These are phyloP conservation scores for Brettanomyces bruxellensis DNA, from an alignment of 805 yeast species.

Conservation along the genomic window DNA sequence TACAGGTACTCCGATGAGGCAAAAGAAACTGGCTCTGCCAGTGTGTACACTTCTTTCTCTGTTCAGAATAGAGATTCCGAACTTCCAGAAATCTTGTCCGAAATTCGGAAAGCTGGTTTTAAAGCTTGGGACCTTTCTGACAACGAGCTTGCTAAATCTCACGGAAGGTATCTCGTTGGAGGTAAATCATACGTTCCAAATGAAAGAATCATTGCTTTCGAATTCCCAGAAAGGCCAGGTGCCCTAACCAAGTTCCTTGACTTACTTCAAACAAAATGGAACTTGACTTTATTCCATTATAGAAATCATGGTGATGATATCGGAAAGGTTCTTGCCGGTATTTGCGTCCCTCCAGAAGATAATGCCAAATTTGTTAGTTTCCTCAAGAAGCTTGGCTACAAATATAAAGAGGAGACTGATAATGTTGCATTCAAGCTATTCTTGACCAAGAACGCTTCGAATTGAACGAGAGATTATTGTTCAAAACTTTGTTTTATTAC, in stretches of 20 bases:
- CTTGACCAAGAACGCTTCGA: slow-evolving; percentile 21
- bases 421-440: slow-evolving; percentile 82
- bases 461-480: no score
- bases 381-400: slow-evolving; percentile 65
- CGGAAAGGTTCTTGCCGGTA: slow-evolving; percentile 86
- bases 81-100: slow-evolving; percentile 50
- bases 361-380: slow-evolving; percentile 57
- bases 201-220: slow-evolving; percentile 77
- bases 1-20: slow-evolving; percentile 56
- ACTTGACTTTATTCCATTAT: slow-evolving; percentile 89
- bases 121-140: slow-evolving; percentile 78
- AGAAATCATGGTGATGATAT: slow-evolving; percentile 95
- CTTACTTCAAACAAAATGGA: slow-evolving; percentile 72
- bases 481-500: no score
- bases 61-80: slow-evolving; percentile 73
- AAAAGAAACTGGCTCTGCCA: slow-evolving; percentile 41
- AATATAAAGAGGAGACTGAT: slow-evolving; percentile 71
- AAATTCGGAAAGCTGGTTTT: slow-evolving; percentile 56
- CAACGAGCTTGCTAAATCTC: slow-evolving; percentile 92
- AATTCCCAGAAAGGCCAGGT: slow-evolving; percentile 97
- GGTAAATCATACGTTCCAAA: slow-evolving; percentile 68
- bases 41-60: slow-evolving; percentile 80
- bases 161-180: slow-evolving; percentile 93
- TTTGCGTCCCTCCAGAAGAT: slow-evolving; percentile 71
- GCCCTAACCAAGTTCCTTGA: slow-evolving; percentile 77